These are phyloP conservation scores for Ophiostoma angusticollis DNA, from an alignment of 2,329 filamentous ascomycete species.

Conservation along the genomic window DNA sequence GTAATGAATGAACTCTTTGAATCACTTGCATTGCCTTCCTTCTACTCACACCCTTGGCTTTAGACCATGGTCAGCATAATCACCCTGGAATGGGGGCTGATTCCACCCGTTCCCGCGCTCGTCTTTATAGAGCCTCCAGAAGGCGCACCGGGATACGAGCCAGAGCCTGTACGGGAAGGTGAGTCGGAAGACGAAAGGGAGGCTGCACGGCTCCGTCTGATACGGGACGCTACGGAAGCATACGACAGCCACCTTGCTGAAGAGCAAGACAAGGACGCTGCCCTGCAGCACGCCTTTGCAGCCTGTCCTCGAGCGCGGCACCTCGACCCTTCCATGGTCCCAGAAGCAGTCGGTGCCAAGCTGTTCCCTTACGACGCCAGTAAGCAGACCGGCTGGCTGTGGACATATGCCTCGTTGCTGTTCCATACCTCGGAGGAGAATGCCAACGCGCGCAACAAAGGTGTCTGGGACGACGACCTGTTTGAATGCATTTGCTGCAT, in stretches of 20 bases:
- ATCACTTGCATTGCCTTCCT: background rate
- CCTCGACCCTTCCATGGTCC: too few species aligned
- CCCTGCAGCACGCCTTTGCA: too few species aligned
- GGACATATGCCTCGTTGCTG: constrained; percentile 7
- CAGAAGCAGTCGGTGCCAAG: background rate
- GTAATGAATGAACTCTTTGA: background rate
- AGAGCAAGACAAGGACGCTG: too few species aligned
- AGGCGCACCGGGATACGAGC: background rate
- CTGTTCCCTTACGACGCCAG: background rate
- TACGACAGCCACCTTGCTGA: too few species aligned
- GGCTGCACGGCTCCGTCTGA: too few species aligned
- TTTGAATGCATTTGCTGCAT: constrained; percentile 5
- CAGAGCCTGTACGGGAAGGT: background rate
- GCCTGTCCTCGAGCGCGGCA: too few species aligned
- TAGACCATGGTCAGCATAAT: background rate
- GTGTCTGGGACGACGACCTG: background rate
- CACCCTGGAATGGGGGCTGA: background rate
- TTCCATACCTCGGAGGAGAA: background rate
- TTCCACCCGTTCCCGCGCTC: constrained; percentile 1
- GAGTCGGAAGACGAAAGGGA: too few species aligned
- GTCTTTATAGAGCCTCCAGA: background rate
- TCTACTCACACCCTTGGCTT: too few species aligned
- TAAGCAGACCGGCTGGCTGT: constrained; percentile 3
- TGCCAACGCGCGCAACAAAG: background rate
- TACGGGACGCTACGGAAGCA: too few species aligned